phyloP scores from a whole-genome alignment of 2,329 filamentous ascomycete genomes.

The Verruconis gallopava region DNA sequence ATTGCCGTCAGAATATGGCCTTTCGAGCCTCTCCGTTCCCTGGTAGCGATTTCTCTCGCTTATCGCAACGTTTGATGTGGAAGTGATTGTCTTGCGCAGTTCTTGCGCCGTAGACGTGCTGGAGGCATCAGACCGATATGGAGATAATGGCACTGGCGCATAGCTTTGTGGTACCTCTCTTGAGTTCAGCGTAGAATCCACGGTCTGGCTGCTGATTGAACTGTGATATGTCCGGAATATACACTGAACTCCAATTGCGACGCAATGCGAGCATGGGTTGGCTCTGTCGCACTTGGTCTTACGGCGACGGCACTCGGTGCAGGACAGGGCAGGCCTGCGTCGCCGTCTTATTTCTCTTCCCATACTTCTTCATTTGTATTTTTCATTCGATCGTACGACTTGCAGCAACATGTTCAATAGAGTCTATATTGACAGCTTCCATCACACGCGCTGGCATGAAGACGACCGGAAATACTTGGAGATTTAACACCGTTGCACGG shows the following conservation, averaged over 20 bases:
- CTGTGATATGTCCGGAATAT: neutral
- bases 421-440: neutral
- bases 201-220: no score
- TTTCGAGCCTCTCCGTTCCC: conserved; percentile 10
- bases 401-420: neutral
- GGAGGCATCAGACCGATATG: neutral
- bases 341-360: conserved; percentile 3
- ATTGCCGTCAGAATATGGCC: conserved; percentile 15
- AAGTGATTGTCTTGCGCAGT: neutral
- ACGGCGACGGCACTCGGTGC: conserved; percentile 8
- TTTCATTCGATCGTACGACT: no score
- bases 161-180: neutral
- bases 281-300: conserved; percentile 10
- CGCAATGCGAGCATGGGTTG: conserved; percentile 6
- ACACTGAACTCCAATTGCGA: neutral
- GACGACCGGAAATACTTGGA: neutral
- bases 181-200: neutral
- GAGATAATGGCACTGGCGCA: neutral
- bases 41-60: conserved; percentile 5
- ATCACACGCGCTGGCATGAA: neutral
- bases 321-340: conserved; percentile 7
- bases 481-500: neutral
- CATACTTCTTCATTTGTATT: no score
- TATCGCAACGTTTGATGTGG: conserved; percentile 3
- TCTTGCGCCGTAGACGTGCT: neutral